Percentiles rank a stretch among this genome's conserved stretches.
phyloP scores from a whole-genome alignment of 73 alveolate genomes.

The Tetrahymena elliotti region DNA sequence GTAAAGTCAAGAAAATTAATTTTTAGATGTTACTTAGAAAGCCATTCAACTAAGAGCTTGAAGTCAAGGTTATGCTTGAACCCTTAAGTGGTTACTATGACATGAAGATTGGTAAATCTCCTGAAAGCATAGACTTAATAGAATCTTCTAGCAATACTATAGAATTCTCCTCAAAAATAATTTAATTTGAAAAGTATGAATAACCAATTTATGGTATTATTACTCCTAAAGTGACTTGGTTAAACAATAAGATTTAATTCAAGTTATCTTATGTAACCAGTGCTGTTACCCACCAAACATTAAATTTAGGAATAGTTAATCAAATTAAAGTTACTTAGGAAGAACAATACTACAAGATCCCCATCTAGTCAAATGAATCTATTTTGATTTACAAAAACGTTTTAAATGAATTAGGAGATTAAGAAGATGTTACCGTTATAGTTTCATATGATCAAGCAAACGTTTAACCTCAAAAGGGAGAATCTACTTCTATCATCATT shows the following conservation, averaged over 20 bases:
- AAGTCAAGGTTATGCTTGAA: neutral
- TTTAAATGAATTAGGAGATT: neutral
- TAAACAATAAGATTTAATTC: neutral
- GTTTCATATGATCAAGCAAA: neutral
- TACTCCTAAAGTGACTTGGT: neutral
- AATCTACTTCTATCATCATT: neutral
- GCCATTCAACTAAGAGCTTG: neutral
- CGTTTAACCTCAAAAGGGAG: neutral
- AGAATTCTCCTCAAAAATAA: neutral
- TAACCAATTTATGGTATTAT: neutral
- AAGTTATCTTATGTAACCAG: neutral
- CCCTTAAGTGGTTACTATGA: neutral
- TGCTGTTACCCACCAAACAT: neutral
- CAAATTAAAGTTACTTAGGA: neutral
- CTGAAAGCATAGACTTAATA: neutral
- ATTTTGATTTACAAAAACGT: neutral
- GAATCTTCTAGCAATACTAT: neutral
- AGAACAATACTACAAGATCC: neutral
- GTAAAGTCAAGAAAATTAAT: neutral
- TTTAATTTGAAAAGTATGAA: neutral
- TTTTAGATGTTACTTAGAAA: neutral
- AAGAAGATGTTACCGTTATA: neutral
- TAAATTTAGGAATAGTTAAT: neutral
- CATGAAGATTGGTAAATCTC: neutral
- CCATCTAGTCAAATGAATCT: neutral